These are phyloP conservation scores for Aspergillus bombycis DNA, from an alignment of 2,329 filamentous ascomycete genomes.

Conservation along the genomic window DNA sequence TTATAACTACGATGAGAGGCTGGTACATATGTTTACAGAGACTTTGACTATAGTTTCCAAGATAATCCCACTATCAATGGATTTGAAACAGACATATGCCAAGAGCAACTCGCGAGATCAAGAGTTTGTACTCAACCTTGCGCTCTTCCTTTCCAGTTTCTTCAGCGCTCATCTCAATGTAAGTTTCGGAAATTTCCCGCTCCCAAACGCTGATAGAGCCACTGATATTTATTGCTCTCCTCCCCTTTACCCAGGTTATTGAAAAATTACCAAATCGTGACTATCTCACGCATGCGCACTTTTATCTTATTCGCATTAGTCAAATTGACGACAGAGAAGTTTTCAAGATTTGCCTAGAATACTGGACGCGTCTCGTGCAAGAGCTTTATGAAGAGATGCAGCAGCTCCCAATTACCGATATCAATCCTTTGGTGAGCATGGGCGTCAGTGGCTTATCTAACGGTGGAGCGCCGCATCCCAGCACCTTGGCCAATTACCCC, in stretches of 20 bases:
- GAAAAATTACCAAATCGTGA: conserved; percentile 95
- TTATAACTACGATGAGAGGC: conserved; percentile 86
- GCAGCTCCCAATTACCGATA: conserved; percentile 85
- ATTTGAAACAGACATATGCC: conserved; percentile 88
- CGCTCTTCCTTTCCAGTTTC: conserved; percentile 95
- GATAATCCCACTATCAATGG: conserved; percentile 87
- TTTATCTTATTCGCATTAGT: conserved; percentile 96
- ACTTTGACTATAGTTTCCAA: conserved; percentile 89
- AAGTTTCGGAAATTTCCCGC: conserved; percentile 31
- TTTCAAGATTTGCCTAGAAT: conserved; percentile 98
- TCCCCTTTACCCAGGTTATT: conserved; percentile 64
- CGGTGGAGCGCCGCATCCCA: conserved; percentile 82
- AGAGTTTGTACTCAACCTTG: conserved; percentile 96
- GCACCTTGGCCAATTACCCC: conserved; percentile 83
- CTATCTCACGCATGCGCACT: conserved; percentile 93
- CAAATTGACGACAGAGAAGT: conserved; percentile 99
- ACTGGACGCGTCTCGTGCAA: conserved; percentile 98
- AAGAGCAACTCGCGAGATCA: conserved; percentile 91
- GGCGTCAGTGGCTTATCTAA: conserved; percentile 70
- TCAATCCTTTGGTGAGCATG: conserved; percentile 86
- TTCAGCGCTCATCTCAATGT: conserved; percentile 90
- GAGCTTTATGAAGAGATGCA: conserved; percentile 99
- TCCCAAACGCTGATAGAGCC: background rate
- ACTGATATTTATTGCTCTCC: conserved; percentile 3
- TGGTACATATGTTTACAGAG: conserved; percentile 98